These are phyloP conservation scores for Ceratocystis ficicola DNA, from an alignment of 2,329 filamentous ascomycete species.

Conservation along the genomic window DNA sequence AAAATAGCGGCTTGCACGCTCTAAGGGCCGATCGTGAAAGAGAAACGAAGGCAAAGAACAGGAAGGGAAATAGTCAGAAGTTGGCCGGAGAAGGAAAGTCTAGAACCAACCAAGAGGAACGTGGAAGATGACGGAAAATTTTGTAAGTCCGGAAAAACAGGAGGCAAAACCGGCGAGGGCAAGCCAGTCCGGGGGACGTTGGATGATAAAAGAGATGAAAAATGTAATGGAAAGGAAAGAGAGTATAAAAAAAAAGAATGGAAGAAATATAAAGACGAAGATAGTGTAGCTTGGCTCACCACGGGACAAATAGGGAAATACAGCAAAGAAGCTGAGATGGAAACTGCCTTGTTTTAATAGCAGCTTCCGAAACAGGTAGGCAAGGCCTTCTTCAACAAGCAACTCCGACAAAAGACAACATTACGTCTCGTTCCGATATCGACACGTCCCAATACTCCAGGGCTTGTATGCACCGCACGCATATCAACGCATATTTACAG, in stretches of 20 bases:
- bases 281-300: too few relatives aligned
- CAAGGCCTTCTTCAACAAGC: not conserved
- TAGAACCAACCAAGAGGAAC: not conserved
- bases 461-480: not conserved
- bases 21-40: not conserved
- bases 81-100: not conserved
- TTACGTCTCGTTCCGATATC: too few relatives aligned
- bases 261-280: not conserved
- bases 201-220: not conserved
- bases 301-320: not conserved
- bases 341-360: not conserved
- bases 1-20: not conserved
- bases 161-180: not conserved
- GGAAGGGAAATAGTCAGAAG: conserved; percentile 1
- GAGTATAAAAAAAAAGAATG: not conserved
- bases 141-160: not conserved
- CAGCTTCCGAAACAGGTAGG: not conserved
- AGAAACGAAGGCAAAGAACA: not conserved
- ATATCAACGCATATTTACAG: too few relatives aligned
- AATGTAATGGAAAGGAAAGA: not conserved
- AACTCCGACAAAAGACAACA: not conserved
- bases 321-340: not conserved
- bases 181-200: not conserved
- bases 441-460: not conserved
- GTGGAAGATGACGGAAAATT: conserved; percentile 4